Conservation (phyloP, 306 rosid genomes). For the Canavalia gladiata region DNA sequence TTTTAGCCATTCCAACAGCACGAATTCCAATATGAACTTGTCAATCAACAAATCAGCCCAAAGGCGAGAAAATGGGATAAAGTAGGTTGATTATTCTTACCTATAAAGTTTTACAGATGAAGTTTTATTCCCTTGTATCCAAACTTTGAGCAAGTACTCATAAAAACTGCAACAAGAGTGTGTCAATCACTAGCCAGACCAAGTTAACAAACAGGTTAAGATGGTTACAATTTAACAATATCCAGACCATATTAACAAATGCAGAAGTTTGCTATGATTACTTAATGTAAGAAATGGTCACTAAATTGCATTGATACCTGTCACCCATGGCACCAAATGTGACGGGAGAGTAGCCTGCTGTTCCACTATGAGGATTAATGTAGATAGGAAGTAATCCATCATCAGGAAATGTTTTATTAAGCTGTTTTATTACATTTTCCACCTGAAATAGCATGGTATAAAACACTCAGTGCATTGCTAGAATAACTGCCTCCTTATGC, state of each 20-base stretch:
- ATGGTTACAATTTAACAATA: slow-evolving; percentile 35
- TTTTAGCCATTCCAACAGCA: slow-evolving; percentile 33
- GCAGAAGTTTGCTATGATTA: slow-evolving; percentile 21
- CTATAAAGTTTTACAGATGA: slow-evolving; percentile 81
- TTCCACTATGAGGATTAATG: slow-evolving; percentile 77
- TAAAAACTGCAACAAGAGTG: slow-evolving; percentile 80
- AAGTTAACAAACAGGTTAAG: slow-evolving; percentile 36
- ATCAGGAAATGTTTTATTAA: slow-evolving; percentile 85
- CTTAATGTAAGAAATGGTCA: slow-evolving; percentile 34
- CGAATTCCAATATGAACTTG: slow-evolving; percentile 36
- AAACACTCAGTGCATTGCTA: slow-evolving; percentile 49
- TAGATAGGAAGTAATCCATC: slow-evolving; percentile 97
- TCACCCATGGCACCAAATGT: slow-evolving; percentile 99
- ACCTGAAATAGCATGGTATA: slow-evolving; percentile 67
- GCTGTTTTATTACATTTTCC: slow-evolving; percentile 76
- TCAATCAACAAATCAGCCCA: slow-evolving; percentile 32
- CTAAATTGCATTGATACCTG: slow-evolving; percentile 65
- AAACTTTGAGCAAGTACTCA: slow-evolving; percentile 97
- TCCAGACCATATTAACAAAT: slow-evolving; percentile 32
- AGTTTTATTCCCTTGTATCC: slow-evolving; percentile 95
- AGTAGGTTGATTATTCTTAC: slow-evolving; percentile 58
- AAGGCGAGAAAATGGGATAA: slow-evolving; percentile 9
- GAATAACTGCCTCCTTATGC: slow-evolving; percentile 38
- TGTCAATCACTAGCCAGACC: slow-evolving; percentile 44
- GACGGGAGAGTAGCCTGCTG: slow-evolving; percentile 66